These are phyloP conservation scores for Candida manassasensis DNA, from an alignment of 805 yeast species.

Conservation along the genomic window DNA sequence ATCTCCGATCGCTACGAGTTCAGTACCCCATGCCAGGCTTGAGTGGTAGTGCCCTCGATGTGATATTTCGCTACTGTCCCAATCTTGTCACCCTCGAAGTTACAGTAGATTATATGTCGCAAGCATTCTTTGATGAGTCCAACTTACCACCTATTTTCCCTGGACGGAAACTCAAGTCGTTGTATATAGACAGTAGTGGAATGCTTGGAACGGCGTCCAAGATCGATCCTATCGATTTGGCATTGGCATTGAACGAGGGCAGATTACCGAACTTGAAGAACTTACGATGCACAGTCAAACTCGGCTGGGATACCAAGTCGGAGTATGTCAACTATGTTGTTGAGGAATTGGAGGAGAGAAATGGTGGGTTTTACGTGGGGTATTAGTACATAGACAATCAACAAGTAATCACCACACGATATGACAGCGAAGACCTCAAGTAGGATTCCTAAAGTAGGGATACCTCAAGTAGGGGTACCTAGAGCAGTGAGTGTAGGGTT, in stretches of 20 bases:
- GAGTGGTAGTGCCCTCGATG: conserved; percentile 64
- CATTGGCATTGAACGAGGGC: conserved; percentile 76
- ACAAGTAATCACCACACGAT: no score
- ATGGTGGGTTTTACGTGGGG: conserved; percentile 68
- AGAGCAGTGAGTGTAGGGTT: no score
- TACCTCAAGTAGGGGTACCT: no score
- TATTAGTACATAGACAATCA: no score
- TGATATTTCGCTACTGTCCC: conserved; percentile 73
- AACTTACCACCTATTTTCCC: conserved; percentile 19
- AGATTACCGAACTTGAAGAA: conserved; percentile 64
- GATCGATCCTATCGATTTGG: conserved; percentile 83
- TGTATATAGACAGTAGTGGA: conserved; percentile 81
- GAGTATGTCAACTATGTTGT: conserved; percentile 47
- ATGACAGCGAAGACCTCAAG: no score
- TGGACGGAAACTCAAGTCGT: conserved; percentile 49
- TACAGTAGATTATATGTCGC: conserved; percentile 73
- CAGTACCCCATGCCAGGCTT: conserved; percentile 88
- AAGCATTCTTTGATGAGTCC: conserved; percentile 33
- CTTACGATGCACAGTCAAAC: conserved; percentile 63
- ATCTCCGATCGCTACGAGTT: conserved; percentile 58
- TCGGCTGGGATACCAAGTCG: conserved; percentile 76
- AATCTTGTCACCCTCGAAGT: conserved; percentile 57
- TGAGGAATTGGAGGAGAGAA: conserved; percentile 65
- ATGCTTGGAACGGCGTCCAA: conserved; percentile 78
- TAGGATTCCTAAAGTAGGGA: no score